Percentiles rank a stretch among this genome's conserved stretches.
Conservation (phyloP, 352 stramenopile species). For the Globisporangium perplexum region DNA sequence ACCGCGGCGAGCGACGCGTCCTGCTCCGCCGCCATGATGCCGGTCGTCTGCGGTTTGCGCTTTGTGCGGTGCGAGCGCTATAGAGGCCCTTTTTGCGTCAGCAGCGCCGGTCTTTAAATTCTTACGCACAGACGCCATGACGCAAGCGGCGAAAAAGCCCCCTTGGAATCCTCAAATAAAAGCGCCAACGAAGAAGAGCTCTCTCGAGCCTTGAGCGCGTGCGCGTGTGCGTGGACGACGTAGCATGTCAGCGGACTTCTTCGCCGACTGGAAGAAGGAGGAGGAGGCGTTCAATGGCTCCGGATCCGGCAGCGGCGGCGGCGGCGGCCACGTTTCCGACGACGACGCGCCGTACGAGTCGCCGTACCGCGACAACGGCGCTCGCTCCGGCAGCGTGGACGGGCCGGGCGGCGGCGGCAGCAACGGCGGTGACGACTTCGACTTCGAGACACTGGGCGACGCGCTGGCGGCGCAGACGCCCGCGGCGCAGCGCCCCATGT, state of each 20-base stretch:
- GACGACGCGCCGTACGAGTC: constrained; percentile 30
- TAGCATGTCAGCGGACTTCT: constrained; percentile 84
- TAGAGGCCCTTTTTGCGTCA: no score
- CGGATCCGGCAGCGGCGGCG: constrained; percentile 13
- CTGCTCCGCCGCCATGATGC: constrained; percentile 6
- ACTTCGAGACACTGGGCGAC: constrained; percentile 64
- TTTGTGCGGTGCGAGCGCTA: no score
- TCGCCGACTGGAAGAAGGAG: constrained; percentile 87
- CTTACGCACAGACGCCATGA: no score
- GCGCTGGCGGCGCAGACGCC: constrained; percentile 30
- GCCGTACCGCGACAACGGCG: constrained; percentile 13
- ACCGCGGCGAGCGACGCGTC: constrained; percentile 1
- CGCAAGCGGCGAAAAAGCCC: no score
- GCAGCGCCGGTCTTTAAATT: no score
- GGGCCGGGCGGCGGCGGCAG: constrained; percentile 15
- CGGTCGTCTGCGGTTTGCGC: no score
- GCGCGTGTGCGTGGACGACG: not conserved
- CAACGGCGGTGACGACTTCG: constrained; percentile 65
- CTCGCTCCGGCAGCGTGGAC: constrained; percentile 9
- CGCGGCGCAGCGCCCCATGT: constrained; percentile 77
- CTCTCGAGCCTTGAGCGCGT: no score
- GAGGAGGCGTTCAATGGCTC: constrained; percentile 29
- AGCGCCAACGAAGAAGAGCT: not conserved
- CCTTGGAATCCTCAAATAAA: no score
- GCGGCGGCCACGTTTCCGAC: constrained; percentile 6